Conservation (phyloP, 108 stramenopile species). For the Fistulifera pelliculosa region DNA sequence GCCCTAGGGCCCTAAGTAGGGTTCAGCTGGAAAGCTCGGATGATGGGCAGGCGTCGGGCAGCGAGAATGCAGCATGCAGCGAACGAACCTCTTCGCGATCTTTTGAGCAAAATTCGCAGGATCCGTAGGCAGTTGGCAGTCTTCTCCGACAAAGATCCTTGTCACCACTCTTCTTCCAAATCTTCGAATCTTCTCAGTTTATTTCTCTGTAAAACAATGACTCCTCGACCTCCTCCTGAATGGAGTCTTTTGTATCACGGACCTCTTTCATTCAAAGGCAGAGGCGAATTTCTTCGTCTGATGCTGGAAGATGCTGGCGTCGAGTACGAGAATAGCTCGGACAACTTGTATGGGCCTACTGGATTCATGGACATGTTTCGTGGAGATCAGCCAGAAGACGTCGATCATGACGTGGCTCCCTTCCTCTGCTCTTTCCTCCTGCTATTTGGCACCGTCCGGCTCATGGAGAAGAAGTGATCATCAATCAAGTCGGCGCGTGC, state of each 20-base stretch:
- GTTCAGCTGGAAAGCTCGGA: no score
- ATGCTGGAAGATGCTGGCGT: conserved; percentile 24
- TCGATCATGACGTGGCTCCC: not conserved
- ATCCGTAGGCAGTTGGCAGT: no score
- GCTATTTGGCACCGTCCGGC: conserved; percentile 26
- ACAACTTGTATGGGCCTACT: conserved; percentile 18
- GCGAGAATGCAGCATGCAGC: no score
- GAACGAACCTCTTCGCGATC: no score
- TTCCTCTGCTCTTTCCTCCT: conserved; percentile 24
- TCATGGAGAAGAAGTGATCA: conserved; percentile 12
- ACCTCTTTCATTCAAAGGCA: conserved; percentile 16
- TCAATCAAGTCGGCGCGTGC: conserved; percentile 28
- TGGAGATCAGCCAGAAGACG: conserved; percentile 4
- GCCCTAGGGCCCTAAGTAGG: no score
- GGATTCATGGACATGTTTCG: conserved; percentile 26
- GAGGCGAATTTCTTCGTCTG: conserved; percentile 27
- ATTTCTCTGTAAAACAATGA: not conserved
- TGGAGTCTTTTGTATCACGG: conserved; percentile 29
- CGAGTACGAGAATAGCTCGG: conserved; percentile 11
- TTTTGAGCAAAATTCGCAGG: no score
- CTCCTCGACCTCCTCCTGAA: conserved; percentile 4
- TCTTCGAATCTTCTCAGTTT: not conserved
- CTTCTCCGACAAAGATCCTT: no score
- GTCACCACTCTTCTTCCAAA: no score
- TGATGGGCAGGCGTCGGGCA: no score